These are phyloP conservation scores for Poa annua DNA, from an alignment of 176 grass and related monocot species.

Conservation along the genomic window DNA sequence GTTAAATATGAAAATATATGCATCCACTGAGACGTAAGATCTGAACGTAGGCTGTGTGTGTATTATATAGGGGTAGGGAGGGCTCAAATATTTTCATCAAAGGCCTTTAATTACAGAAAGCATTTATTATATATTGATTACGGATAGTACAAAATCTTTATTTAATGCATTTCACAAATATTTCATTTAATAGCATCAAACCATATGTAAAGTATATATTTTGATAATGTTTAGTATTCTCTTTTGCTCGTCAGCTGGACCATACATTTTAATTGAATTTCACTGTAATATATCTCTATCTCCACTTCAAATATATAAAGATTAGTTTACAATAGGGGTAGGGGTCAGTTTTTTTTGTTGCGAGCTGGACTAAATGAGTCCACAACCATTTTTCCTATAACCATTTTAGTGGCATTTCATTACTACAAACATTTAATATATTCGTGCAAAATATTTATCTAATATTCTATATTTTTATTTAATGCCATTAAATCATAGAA, in stretches of 20 bases:
- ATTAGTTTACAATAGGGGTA: no score
- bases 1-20: neutral
- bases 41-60: neutral
- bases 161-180: neutral
- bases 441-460: neutral
- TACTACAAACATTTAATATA: neutral
- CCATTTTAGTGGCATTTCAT: neutral
- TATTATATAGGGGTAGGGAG: neutral
- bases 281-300: no score
- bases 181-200: neutral
- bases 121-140: neutral
- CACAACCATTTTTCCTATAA: no score
- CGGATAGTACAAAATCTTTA: neutral
- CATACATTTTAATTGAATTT: no score
- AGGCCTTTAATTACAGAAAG: neutral
- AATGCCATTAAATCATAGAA: no score
- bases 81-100: neutral
- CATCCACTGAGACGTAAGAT: neutral
- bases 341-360: no score
- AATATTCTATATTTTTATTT: neutral
- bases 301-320: no score
- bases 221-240: neutral
- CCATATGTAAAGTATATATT: neutral
- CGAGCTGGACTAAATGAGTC: no score
- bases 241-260: no score